These are phyloP conservation scores for Peronosclerospora sorghi DNA, from an alignment of 352 stramenopile species.

Conservation along the genomic window DNA sequence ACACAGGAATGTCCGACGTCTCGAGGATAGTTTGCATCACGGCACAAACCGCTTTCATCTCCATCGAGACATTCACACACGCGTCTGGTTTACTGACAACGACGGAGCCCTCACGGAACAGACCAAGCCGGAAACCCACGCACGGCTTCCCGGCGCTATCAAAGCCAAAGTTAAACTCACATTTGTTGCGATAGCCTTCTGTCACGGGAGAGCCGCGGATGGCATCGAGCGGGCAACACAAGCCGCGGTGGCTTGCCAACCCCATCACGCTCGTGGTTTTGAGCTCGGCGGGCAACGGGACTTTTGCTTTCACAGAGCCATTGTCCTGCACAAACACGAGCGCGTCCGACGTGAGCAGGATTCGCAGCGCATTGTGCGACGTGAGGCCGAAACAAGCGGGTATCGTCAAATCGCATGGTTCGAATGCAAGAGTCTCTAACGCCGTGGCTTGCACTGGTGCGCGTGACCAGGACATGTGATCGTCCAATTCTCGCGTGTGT, in stretches of 20 bases:
- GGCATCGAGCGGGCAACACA: slow-evolving; percentile 80
- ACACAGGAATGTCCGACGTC: slow-evolving; percentile 46
- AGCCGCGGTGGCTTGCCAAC: slow-evolving; percentile 71
- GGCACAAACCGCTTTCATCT: slow-evolving; percentile 75
- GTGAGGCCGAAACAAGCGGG: slow-evolving; percentile 36
- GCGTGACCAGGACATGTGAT: slow-evolving; percentile 30
- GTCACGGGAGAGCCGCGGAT: slow-evolving; percentile 77
- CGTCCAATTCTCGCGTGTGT: slow-evolving; percentile 8
- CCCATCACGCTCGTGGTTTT: slow-evolving; percentile 25
- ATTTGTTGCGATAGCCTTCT: slow-evolving; percentile 95
- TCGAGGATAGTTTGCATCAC: slow-evolving; percentile 56
- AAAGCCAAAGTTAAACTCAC: slow-evolving; percentile 92
- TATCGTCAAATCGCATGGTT: slow-evolving; percentile 18
- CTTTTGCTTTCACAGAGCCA: slow-evolving; percentile 24
- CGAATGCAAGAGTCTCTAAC: slow-evolving; percentile 44
- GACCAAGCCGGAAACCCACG: slow-evolving; percentile 79
- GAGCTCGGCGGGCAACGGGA: slow-evolving; percentile 15
- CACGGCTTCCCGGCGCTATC: slow-evolving; percentile 63
- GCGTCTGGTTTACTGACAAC: slow-evolving; percentile 52
- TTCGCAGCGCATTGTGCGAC: slow-evolving; percentile 68
- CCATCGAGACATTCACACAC: slow-evolving; percentile 65
- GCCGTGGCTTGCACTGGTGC: slow-evolving; percentile 33
- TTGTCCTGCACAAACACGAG: slow-evolving; percentile 33
- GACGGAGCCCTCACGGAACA: slow-evolving; percentile 72
- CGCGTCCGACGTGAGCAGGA: slow-evolving; percentile 36